Conservation (phyloP, 2,329 filamentous ascomycete species). For the Nemania sp. region DNA sequence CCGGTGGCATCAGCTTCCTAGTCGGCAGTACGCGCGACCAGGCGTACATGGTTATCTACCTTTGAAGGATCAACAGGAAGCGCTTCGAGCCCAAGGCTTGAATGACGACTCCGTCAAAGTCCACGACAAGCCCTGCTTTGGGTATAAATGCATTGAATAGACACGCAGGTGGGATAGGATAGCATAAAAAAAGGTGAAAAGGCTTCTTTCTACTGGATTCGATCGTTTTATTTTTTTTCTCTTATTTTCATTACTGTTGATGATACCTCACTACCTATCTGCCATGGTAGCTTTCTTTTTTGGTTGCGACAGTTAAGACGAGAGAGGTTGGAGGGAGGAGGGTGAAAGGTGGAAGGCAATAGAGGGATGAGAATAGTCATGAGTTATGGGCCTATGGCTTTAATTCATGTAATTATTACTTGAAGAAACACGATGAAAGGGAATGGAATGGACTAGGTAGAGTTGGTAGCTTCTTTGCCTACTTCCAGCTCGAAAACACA, state of each 20-base stretch:
- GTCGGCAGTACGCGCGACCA: neutral
- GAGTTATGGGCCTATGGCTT: constrained; percentile 20
- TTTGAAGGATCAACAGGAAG: neutral
- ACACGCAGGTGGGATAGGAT: neutral
- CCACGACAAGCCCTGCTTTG: neutral
- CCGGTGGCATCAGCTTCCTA: constrained; percentile 14
- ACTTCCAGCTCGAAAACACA: neutral
- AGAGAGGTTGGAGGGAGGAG: no score
- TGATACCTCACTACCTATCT: constrained; percentile 24
- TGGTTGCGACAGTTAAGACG: neutral
- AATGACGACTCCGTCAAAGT: neutral
- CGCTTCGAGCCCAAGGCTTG: neutral
- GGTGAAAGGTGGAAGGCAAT: neutral
- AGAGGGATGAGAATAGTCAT: neutral
- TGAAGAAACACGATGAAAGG: no score
- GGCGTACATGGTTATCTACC: neutral
- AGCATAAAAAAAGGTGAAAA: neutral
- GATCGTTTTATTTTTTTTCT: constrained; percentile 9
- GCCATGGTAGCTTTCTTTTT: constrained; percentile 13
- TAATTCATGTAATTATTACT: constrained; percentile 22
- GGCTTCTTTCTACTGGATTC: constrained; percentile 7
- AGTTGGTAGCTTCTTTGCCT: neutral
- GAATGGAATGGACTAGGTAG: neutral
- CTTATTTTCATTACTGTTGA: constrained; percentile 3
- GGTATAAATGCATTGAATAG: constrained; percentile 24